phyloP scores from a whole-genome alignment of 1,284 basidiomycete genomes.

The Amylostereum areolatum region DNA sequence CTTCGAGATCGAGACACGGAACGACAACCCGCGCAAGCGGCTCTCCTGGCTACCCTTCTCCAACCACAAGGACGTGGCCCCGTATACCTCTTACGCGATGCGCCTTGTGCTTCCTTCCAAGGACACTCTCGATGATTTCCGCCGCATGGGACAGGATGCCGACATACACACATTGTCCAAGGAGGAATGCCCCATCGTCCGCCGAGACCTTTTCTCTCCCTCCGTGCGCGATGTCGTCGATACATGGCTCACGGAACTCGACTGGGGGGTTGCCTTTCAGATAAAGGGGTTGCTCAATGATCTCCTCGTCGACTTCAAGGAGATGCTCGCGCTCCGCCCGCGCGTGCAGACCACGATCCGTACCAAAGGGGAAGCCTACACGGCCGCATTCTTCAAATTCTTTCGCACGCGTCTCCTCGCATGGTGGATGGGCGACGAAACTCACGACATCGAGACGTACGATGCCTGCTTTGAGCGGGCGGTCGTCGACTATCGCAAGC shows the following conservation, averaged over 20 bases:
- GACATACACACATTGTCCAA: conserved; percentile 28
- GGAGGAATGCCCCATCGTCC: conserved; percentile 31
- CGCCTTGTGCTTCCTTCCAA: conserved; percentile 37
- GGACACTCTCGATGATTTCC: conserved; percentile 32
- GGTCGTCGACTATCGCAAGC: conserved; percentile 22
- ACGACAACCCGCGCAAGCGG: not conserved
- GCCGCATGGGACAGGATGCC: conserved; percentile 28
- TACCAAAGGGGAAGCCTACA: conserved; percentile 27
- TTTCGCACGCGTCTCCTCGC: conserved; percentile 30
- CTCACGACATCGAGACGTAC: conserved; percentile 16
- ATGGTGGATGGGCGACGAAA: conserved; percentile 17
- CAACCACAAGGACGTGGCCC: conserved; percentile 24
- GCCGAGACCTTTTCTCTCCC: conserved; percentile 37
- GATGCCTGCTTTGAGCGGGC: conserved; percentile 27
- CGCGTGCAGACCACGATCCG: conserved; percentile 25
- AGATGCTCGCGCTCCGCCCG: conserved; percentile 37
- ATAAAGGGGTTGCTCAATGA: conserved; percentile 41
- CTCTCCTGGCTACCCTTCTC: conserved; percentile 1
- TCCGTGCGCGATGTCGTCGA: conserved; percentile 26
- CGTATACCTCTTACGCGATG: conserved; percentile 42
- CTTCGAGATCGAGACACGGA: not conserved
- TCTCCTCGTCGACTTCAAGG: conserved; percentile 36
- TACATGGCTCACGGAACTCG: conserved; percentile 30
- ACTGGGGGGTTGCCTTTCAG: conserved; percentile 51
- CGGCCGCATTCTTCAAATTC: conserved; percentile 35